Evolutionary conservation across 2,329 filamentous ascomycete genomes (phyloP).

Genomic region (Scedosporium apiospermum): DNA sequence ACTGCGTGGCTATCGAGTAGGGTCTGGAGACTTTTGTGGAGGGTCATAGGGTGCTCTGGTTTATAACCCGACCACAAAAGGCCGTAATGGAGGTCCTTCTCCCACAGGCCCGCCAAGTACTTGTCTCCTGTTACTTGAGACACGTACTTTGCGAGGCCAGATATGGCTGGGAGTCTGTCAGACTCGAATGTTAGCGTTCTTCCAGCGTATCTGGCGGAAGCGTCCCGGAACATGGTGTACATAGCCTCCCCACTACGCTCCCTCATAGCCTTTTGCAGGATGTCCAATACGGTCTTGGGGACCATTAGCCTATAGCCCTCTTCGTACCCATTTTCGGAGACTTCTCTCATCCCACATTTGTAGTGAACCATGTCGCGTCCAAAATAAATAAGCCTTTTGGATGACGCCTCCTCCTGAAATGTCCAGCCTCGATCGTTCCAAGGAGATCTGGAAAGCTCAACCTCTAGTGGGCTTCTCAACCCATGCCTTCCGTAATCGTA

Average conservation of each 20-base stretch:
- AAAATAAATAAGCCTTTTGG: neutral
- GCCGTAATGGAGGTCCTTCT: constrained; percentile 6
- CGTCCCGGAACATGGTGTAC: neutral
- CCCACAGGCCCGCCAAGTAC: constrained; percentile 11
- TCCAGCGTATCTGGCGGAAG: constrained; percentile 6
- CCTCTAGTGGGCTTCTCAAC: too few relatives aligned
- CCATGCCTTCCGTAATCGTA: too few relatives aligned
- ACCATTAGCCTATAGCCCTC: neutral
- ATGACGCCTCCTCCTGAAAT: neutral
- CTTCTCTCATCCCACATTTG: neutral
- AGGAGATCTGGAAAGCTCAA: neutral
- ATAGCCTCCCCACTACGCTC: neutral
- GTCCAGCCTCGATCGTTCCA: neutral
- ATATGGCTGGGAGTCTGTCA: constrained; percentile 11
- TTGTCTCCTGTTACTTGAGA: neutral
- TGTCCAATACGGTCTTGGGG: neutral
- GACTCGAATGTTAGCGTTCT: constrained; percentile 9
- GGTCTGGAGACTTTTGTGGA: neutral
- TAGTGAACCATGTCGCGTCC: neutral
- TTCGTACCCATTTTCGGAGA: neutral
- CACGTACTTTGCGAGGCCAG: constrained; percentile 10
- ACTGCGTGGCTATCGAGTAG: neutral
- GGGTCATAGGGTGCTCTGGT: neutral
- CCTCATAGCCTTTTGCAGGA: neutral
- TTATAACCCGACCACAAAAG: constrained; percentile 7